A percentile compares a stretch with the other conserved stretches of the same genome.
Conservation (phyloP, 352 stramenopile genomes). For the Globisporangium alternatum region DNA sequence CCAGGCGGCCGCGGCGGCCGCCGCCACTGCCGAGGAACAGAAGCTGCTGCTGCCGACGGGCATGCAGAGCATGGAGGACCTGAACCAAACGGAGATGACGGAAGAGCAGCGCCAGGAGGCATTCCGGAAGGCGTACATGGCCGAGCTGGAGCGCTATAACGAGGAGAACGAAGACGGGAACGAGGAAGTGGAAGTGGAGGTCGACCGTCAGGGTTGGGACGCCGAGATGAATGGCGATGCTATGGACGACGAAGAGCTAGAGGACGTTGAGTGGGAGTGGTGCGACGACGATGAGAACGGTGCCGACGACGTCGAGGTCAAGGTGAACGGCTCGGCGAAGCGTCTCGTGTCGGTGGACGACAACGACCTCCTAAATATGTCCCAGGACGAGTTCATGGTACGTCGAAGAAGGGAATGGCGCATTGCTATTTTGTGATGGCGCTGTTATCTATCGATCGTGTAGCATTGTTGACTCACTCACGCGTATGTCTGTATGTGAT, state of each 20-base stretch:
- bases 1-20: slow-evolving; percentile 30
- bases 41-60: slow-evolving; percentile 27
- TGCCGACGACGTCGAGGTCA: slow-evolving; percentile 45
- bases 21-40: slow-evolving; percentile 28
- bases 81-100: slow-evolving; percentile 68
- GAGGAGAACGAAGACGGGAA: slow-evolving; percentile 67
- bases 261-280: slow-evolving; percentile 86
- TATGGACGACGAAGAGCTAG: slow-evolving; percentile 73
- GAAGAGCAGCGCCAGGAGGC: slow-evolving; percentile 81
- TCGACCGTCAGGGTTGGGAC: slow-evolving; percentile 84
- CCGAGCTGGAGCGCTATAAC: slow-evolving; percentile 84
- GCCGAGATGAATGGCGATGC: slow-evolving; percentile 75
- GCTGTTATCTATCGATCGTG: neutral
- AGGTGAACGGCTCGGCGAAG: slow-evolving; percentile 66
- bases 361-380: slow-evolving; percentile 81
- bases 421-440: too few relatives aligned
- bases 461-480: neutral
- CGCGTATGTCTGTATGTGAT: slow-evolving; percentile 1
- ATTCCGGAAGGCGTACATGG: slow-evolving; percentile 81
- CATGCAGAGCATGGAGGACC: slow-evolving; percentile 51
- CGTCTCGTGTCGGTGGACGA: slow-evolving; percentile 68
- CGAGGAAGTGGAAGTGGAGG: slow-evolving; percentile 75
- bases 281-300: slow-evolving; percentile 59
- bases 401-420: slow-evolving; percentile 7
- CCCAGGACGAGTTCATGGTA: slow-evolving; percentile 83